These are phyloP conservation scores for Fusarium drepaniforme DNA, from an alignment of 2,329 filamentous ascomycete genomes.

Conservation along the genomic window DNA sequence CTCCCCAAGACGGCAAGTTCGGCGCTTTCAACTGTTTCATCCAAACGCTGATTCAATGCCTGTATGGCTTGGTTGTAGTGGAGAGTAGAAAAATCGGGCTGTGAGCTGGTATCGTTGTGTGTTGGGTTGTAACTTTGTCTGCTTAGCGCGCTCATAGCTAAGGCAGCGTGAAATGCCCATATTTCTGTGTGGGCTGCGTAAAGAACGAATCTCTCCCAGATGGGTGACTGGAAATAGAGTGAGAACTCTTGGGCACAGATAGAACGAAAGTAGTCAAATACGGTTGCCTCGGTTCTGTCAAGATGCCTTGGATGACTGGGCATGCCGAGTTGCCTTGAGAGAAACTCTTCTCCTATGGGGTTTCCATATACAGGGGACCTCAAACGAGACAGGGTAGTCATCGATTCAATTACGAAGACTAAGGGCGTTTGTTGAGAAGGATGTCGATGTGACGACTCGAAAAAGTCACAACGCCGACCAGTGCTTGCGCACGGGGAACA, in stretches of 20 bases:
- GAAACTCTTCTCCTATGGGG: neutral
- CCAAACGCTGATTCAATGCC: neutral
- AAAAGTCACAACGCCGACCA: constrained; percentile 9
- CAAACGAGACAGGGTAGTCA: neutral
- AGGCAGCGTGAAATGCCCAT: constrained; percentile 6
- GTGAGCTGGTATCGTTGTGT: neutral
- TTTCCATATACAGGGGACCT: neutral
- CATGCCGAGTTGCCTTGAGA: neutral
- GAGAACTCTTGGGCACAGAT: constrained; percentile 19
- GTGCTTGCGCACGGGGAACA: constrained; percentile 11
- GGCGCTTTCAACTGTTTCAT: neutral
- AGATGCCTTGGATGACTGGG: neutral
- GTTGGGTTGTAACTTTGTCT: neutral
- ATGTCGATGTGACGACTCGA: neutral
- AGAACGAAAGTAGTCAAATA: constrained; percentile 12
- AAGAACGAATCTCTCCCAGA: neutral
- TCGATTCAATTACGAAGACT: neutral
- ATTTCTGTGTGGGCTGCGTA: neutral
- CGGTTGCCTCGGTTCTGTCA: neutral
- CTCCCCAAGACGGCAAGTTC: constrained; percentile 9
- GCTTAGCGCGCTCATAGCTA: constrained; percentile 5
- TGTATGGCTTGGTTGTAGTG: constrained; percentile 8
- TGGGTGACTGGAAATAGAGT: constrained; percentile 3
- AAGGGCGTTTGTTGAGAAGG: neutral
- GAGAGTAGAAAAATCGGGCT: neutral